Evolutionary conservation across 1,284 basidiomycete species (phyloP), one percentile per base, ranked within the genome.

Genomic region (Apiotrichum akiyoshidainum): DNA sequence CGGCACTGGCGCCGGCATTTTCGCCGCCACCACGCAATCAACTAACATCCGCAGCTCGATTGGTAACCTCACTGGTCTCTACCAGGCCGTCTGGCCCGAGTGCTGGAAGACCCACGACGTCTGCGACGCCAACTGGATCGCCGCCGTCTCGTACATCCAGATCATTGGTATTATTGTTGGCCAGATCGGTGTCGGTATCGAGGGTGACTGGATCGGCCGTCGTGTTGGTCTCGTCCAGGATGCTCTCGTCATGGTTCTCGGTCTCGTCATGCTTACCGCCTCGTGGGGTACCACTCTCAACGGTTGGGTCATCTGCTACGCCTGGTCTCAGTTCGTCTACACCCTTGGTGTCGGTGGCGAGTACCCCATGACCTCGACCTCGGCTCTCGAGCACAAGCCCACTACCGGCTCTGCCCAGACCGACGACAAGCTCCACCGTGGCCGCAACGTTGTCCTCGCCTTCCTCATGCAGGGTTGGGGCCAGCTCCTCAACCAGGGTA

Each of bases 291-390:
- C 71, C 6, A 65, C 71, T 21, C 73, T 83, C 55, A 76, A 82
- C 60, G 81, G 80, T n/a, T 83, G 82, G 82, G 79, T 83, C 59
- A 81, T 82, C 71, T 80, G 78, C 65, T 83, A 82, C 68, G 80
- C 78, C 37, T 73, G 69, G 70, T 70, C 73, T 8, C 74, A 81
- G 51, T 82, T 82, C 68, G 68, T 83, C 64, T 83, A 82, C 70
- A 80, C 81, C 46, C 68, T 80, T 64, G 75, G 76, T 50, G 80
- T 81, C 41, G 81, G 81, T 51, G 81, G 81, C 55, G 81, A 82
- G 67, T 83, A 83, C 69, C 82, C 82, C 9, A 82, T 83, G 80
- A 83, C 82, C 0, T 81, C 80, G 4, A 82, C 82, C 1, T 78
- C 79, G 16, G 78, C 81, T 0, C 80, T 83, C 71, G 82, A 83